Conservation (phyloP, 139 green algal genomes). For the Parachlorella kessleri region DNA sequence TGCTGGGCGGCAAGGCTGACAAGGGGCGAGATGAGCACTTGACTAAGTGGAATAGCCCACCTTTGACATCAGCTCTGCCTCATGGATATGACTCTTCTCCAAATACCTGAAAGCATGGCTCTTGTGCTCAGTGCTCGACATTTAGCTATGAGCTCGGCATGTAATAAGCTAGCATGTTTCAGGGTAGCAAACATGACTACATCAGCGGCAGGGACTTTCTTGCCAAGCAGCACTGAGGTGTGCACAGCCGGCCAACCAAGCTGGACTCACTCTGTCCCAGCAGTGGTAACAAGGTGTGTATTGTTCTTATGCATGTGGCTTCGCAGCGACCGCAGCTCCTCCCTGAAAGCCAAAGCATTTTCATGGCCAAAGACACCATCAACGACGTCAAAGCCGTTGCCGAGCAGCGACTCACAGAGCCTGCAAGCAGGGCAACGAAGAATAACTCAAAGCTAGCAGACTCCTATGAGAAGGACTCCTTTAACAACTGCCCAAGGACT, state of each 20-base stretch:
- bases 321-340: constrained; percentile 41
- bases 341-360: constrained; percentile 12
- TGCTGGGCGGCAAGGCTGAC: too few relatives aligned
- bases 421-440: neutral
- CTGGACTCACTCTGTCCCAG: constrained; percentile 7
- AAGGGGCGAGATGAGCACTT: too few relatives aligned
- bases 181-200: too few relatives aligned
- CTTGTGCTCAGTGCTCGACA: too few relatives aligned
- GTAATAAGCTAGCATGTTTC: too few relatives aligned
- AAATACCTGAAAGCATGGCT: too few relatives aligned
- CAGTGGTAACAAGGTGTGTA: constrained; percentile 56
- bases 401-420: neutral
- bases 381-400: constrained; percentile 52
- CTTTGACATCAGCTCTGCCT: neutral
- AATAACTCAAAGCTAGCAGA: neutral
- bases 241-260: too few relatives aligned
- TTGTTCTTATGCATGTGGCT: constrained; percentile 58
- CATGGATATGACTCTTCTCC: neutral
- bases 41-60: neutral
- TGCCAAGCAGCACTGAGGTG: too few relatives aligned
- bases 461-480: neutral
- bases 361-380: constrained; percentile 36
- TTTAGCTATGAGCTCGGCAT: too few relatives aligned
- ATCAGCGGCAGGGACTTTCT: too few relatives aligned
- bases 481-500: neutral